Evolutionary conservation across 345 rosid genomes (phyloP), one percentile per base, ranked within the genome.

Genomic region (Geranium brycei): DNA sequence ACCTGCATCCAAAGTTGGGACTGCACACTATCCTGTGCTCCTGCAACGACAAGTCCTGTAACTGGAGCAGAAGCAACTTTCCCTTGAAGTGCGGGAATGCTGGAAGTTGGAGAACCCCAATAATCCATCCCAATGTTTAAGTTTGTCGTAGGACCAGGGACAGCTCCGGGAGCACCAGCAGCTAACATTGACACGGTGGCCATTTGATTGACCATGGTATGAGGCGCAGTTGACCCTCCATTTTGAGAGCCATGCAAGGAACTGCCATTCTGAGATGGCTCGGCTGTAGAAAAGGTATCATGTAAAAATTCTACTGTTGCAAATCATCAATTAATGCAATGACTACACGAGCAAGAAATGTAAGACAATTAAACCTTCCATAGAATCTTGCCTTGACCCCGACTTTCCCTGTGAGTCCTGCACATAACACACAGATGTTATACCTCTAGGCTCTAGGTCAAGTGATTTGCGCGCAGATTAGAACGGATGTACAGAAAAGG

Each of bases 71-170:
- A 73, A 69, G 96, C 78, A 72, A 80, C 89, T 71, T 90, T 85
- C 57, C 89, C 95, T 30, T 75, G 84, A 62, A 89, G 71, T 61
- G 81, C 86, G 60, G 95, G 88, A 31, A 85, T 74, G 63, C 65
- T 66, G 31, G 87, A 53, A 68, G 88, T 77, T 67, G 91, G 86
- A 63, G 87, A 77, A 58, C 96, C 96, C 99, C 99, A 93, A 57
- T 85, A 93, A 60, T 93, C 99, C 99, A 90, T 92, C 68, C 98
- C 98, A 77, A 92, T 88, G 71, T 93, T 91, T 70, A 93, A 80
- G 77, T 86, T 93, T 62, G 97, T 90, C 1, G 97, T 70, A 31
- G 99, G 99, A 14, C 91, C 91, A 32, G 91, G 85, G 76, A 84
- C 73, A 53, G 78, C 84, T 66, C 72, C 83, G 7, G 78, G 77